These are phyloP conservation scores for Gryganskiella cystojenkinii DNA, from an alignment of 192 early-diverging fungal species.

Conservation along the genomic window DNA sequence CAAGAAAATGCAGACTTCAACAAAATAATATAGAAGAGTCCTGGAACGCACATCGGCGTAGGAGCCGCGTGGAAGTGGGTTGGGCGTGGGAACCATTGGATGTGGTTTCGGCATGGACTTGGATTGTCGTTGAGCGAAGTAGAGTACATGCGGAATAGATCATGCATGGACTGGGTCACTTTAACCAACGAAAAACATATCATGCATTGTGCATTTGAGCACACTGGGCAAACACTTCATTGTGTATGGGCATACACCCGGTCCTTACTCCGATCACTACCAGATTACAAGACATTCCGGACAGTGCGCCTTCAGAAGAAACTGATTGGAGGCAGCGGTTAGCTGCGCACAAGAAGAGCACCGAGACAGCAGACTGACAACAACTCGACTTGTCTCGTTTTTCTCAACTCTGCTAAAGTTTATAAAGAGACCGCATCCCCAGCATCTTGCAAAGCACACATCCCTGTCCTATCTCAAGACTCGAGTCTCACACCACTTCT, in stretches of 20 bases:
- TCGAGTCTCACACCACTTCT: constrained; percentile 4
- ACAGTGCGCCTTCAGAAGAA: constrained; percentile 2
- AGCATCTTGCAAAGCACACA: constrained; percentile 5
- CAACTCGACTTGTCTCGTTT: constrained; percentile 7
- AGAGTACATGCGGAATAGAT: constrained; percentile 6
- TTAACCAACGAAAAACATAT: neutral
- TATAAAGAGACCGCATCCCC: constrained; percentile 13
- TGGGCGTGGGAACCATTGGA: too few relatives aligned
- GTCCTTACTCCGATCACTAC: constrained; percentile 3
- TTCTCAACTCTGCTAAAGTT: constrained; percentile 9
- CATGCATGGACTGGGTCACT: constrained; percentile 10
- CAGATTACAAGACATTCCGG: constrained; percentile 2
- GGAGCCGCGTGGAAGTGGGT: constrained; percentile 1
- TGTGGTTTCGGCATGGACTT: neutral
- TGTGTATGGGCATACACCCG: constrained; percentile 2
- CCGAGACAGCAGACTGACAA: constrained; percentile 4
- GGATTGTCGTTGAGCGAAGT: neutral
- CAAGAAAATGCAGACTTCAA: too few relatives aligned
- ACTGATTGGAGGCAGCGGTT: constrained; percentile 4
- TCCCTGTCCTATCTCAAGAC: constrained; percentile 11
- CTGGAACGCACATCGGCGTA: constrained; percentile 1
- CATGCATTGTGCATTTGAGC: constrained; percentile 1
- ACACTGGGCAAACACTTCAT: constrained; percentile 4
- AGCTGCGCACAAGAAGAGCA: constrained; percentile 11
- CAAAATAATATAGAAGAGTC: neutral